Evolutionary conservation across 176 grass and related monocot species (phyloP).

Genomic region (Poa pratensis): DNA sequence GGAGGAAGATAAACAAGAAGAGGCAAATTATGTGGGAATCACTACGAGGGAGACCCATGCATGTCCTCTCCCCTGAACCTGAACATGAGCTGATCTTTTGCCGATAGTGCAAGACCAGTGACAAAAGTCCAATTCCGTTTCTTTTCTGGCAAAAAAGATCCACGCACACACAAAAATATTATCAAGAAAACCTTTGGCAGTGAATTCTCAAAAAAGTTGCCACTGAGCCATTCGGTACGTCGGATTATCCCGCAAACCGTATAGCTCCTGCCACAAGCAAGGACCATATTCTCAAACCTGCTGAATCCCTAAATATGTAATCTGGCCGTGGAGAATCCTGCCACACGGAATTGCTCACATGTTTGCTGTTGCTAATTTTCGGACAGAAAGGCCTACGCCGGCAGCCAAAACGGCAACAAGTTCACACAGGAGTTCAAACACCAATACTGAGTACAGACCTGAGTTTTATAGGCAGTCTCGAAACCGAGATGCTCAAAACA

Average conservation of each 20-base stretch:
- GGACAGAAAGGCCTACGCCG: too few relatives aligned
- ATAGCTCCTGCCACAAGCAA: neutral
- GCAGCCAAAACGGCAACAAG: neutral
- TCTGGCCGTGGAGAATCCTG: neutral
- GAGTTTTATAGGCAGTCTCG: neutral
- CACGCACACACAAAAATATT: neutral
- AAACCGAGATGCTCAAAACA: neutral
- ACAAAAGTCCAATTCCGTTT: too few relatives aligned
- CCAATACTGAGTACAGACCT: neutral
- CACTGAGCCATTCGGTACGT: too few relatives aligned
- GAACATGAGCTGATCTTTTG: neutral
- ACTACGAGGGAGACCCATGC: too few relatives aligned
- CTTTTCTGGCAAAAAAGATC: neutral
- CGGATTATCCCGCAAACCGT: neutral
- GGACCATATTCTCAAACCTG: neutral
- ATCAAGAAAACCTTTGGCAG: neutral
- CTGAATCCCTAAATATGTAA: neutral
- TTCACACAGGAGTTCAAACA: neutral
- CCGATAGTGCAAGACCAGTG: neutral
- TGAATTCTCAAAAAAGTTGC: too few relatives aligned
- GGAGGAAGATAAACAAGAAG: too few relatives aligned
- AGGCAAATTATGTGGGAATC: too few relatives aligned
- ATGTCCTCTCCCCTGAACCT: neutral
- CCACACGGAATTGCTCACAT: too few relatives aligned
- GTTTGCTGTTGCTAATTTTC: neutral